Percentiles rank a stretch among this genome's conserved stretches.
Evolutionary conservation across 306 rosid genomes (phyloP).

Genomic region (Oemleria cerasiformis): DNA sequence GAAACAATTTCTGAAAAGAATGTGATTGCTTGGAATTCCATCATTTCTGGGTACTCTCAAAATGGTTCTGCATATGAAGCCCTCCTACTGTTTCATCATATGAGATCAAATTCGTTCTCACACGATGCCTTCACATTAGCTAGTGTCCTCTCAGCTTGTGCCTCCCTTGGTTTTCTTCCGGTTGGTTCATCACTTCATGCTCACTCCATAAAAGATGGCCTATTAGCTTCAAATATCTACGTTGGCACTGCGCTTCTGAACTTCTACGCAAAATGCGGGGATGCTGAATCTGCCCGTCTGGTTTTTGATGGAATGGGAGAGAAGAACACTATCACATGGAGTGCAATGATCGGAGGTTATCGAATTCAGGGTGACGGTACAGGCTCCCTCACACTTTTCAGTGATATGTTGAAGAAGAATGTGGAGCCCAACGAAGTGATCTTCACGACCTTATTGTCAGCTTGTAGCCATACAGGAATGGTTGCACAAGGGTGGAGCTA

Average conservation of each 20-base stretch:
- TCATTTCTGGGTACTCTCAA: slow-evolving; percentile 65
- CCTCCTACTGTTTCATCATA: slow-evolving; percentile 48
- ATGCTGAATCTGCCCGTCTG: slow-evolving; percentile 53
- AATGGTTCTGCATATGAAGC: slow-evolving; percentile 54
- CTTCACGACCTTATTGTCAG: slow-evolving; percentile 56
- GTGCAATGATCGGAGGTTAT: slow-evolving; percentile 74
- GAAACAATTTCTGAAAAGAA: slow-evolving; percentile 41
- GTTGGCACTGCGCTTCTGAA: slow-evolving; percentile 71
- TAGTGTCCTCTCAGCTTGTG: slow-evolving; percentile 55
- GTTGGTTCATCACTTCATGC: slow-evolving; percentile 64
- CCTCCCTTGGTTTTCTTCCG: slow-evolving; percentile 55
- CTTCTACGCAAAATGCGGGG: slow-evolving; percentile 80
- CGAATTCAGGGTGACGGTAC: slow-evolving; percentile 70
- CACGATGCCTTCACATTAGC: slow-evolving; percentile 72
- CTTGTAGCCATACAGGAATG: slow-evolving; percentile 85
- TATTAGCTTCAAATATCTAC: slow-evolving; percentile 40
- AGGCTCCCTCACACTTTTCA: slow-evolving; percentile 58
- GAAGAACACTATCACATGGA: slow-evolving; percentile 66
- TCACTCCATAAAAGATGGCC: slow-evolving; percentile 45
- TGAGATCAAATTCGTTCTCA: slow-evolving; percentile 40
- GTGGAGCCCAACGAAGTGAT: slow-evolving; percentile 55
- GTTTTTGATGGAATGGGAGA: slow-evolving; percentile 63
- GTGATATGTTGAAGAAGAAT: slow-evolving; percentile 56
- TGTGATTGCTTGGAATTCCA: slow-evolving; percentile 70
- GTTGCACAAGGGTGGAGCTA: slow-evolving; percentile 59